Evolutionary conservation across 1,284 basidiomycete species (phyloP), one percentile per base, ranked within the genome.

Genomic region (Papiliotrema terrestris): DNA sequence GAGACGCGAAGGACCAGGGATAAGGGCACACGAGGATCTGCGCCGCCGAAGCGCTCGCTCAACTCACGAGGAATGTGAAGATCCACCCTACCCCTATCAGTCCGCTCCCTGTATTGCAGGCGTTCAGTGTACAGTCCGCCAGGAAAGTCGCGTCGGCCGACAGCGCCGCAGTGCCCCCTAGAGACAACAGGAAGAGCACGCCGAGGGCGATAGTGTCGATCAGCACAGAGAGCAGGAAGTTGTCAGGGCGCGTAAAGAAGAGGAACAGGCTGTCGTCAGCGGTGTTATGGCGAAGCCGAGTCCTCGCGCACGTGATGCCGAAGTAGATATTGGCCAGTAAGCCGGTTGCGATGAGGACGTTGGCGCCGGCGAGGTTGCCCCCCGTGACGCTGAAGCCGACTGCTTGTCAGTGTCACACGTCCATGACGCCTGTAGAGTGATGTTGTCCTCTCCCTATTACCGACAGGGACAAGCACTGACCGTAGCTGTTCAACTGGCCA

Each of bases 31-130:
- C n/a, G n/a, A n/a, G n/a, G n/a, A n/a, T n/a, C n/a, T n/a, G n/a
- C n/a, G n/a, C n/a, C n/a, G n/a, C n/a, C n/a, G n/a, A n/a, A n/a
- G n/a, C n/a, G n/a, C n/a, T n/a, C n/a, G n/a, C n/a, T 8, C 17
- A n/a, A 57, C 62, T 52, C 39, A 67, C 67, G 5, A 67, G 45
- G 57, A 65, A 62, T 23, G 57, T 58, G 46, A 66, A 58, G 43
- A 67, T 51, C 70, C 70, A 74, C 2, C 56, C 70, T 13, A 72
- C 52, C 52, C 65, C 72, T n/a, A 72, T 32, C 2, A 56, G 45
- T 0, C 67, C 70, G 32, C 57, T 61, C 9, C 66, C 62, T 60
- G 51, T 62, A 58, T 51, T 43, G 52, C 58, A 51, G 2, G 17
- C 14, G 6, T 8, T 55, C 5, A 49, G 5, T 22, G 20, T 19